A percentile compares a stretch with the other conserved stretches of the same genome.
Conservation (phyloP, 345 rosid genomes). For the Gossypium raimondii region DNA sequence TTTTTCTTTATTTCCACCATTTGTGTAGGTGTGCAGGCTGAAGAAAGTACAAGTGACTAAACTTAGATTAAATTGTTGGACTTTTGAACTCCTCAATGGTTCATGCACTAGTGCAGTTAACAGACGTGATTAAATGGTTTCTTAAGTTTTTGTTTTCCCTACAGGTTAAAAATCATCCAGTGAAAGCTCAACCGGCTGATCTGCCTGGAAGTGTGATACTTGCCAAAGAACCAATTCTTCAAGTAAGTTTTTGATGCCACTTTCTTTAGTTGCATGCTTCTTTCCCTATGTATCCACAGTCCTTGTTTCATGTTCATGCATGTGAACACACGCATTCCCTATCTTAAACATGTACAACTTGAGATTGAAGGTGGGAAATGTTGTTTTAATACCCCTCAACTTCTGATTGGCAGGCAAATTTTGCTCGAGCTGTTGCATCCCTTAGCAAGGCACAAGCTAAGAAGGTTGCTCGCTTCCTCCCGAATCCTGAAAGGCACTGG, state of each 20-base stretch:
- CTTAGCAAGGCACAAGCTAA: slow-evolving; percentile 95
- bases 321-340: not conserved
- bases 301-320: not conserved
- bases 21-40: not conserved
- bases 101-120: not conserved
- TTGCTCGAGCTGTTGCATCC: slow-evolving; percentile 80
- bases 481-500: slow-evolving; percentile 99
- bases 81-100: not conserved
- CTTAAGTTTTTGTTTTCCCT: slow-evolving; percentile 5
- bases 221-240: slow-evolving; percentile 78
- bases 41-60: not conserved
- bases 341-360: not conserved
- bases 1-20: not conserved
- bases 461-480: slow-evolving; percentile 85
- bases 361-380: slow-evolving; percentile 9
- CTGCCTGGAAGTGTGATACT: slow-evolving; percentile 90
- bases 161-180: slow-evolving; percentile 91
- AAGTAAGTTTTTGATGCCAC: slow-evolving; percentile 40
- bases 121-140: not conserved
- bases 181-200: slow-evolving; percentile 77
- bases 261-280: not conserved
- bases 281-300: not conserved
- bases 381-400: not conserved
- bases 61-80: not conserved
- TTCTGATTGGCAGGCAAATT: slow-evolving; percentile 61